These are phyloP conservation scores for Cladophialophora exuberans DNA, from an alignment of 2,329 filamentous ascomycete genomes.

Conservation along the genomic window DNA sequence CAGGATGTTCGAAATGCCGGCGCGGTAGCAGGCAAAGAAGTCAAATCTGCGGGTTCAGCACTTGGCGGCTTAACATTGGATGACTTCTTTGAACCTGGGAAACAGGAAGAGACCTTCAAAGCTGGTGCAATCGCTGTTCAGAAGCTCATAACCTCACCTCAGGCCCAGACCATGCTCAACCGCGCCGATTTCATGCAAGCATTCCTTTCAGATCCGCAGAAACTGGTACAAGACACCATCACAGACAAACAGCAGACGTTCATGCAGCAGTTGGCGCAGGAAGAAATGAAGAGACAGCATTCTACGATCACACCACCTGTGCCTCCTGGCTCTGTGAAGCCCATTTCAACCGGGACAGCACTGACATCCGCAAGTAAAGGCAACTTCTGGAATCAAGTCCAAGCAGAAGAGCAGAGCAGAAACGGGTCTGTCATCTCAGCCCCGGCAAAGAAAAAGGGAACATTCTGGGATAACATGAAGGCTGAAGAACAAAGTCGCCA, in stretches of 20 bases:
- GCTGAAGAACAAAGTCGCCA: constrained; percentile 23
- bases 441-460: constrained; percentile 18
- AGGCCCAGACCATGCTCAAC: constrained; percentile 29
- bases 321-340: neutral
- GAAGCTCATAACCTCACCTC: constrained; percentile 25
- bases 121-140: constrained; percentile 26
- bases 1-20: constrained; percentile 28
- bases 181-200: constrained; percentile 31
- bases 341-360: constrained; percentile 2
- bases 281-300: constrained; percentile 26
- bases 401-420: constrained; percentile 25
- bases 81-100: constrained; percentile 29
- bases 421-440: constrained; percentile 20
- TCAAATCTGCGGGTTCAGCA: constrained; percentile 18
- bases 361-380: constrained; percentile 9
- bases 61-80: constrained; percentile 27
- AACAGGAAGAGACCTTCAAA: constrained; percentile 32
- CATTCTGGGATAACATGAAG: constrained; percentile 28
- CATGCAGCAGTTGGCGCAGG: constrained; percentile 28
- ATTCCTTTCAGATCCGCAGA: constrained; percentile 31
- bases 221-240: constrained; percentile 30
- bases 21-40: constrained; percentile 19
- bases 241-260: constrained; percentile 22
- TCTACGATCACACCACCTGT: neutral
- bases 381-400: constrained; percentile 23